A percentile compares a stretch with the other conserved stretches of the same genome.
These are phyloP conservation scores for Nicotiana noctiflora DNA, from an alignment of 257 asterid genomes.

Conservation along the genomic window DNA sequence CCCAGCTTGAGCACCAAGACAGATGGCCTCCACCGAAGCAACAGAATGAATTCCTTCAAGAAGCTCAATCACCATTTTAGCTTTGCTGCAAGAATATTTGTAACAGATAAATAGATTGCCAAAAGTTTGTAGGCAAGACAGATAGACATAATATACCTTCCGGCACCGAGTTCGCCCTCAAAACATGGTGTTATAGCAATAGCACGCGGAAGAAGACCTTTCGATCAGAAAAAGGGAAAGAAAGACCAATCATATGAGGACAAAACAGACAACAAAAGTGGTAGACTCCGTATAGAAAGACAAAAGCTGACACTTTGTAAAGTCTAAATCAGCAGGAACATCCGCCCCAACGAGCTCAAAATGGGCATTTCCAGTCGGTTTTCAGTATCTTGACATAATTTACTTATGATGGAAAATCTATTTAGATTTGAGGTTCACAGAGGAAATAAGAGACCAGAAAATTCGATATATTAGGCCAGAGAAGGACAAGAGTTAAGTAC, in stretches of 20 bases:
- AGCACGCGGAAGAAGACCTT: not conserved
- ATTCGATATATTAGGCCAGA: too few relatives aligned
- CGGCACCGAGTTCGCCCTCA: slow-evolving; percentile 78
- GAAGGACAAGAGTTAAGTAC: too few relatives aligned
- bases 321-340: too few relatives aligned
- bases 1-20: slow-evolving; percentile 85
- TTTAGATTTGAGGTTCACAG: too few relatives aligned
- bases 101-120: not conserved
- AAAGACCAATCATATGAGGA: not conserved
- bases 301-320: too few relatives aligned
- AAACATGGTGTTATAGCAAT: not conserved
- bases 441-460: too few relatives aligned
- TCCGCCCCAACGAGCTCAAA: too few relatives aligned
- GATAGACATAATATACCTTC: slow-evolving; percentile 49
- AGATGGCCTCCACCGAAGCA: slow-evolving; percentile 89
- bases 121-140: not conserved
- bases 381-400: too few relatives aligned
- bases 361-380: too few relatives aligned
- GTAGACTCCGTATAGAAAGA: not conserved
- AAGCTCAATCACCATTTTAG: slow-evolving; percentile 82
- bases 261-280: not conserved
- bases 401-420: too few relatives aligned
- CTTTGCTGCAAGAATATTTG: slow-evolving; percentile 50
- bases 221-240: not conserved
- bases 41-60: slow-evolving; percentile 93